Base-by-base conservation (phyloP, 2,329 filamentous ascomycete genomes). In the Chrysoporthe puriensis region DNA sequence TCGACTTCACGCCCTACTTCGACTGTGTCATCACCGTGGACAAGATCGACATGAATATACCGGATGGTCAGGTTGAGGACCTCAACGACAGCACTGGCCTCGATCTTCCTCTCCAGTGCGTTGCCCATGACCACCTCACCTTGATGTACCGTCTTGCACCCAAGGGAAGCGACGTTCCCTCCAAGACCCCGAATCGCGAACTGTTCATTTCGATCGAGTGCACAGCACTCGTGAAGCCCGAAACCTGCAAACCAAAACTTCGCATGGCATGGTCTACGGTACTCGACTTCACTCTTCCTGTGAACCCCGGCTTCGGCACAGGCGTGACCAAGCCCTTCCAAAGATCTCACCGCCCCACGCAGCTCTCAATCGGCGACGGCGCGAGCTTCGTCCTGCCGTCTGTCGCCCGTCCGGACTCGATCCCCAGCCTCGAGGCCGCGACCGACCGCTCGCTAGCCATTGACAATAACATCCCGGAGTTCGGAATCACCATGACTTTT, bases 401-500 rank as follows among this genome's bases (percentile, higher is more conserved):
- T 13, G 79, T 86, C 67, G 84, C 79, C 64, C 84, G 86, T 0
- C 88, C 88, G 2, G 87, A 90, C 74, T 81, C 87, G 43, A 80
- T 90, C 2, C 88, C 88, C 13, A 79, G 82, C 36, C 82, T 90
- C 57, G 86, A 90, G 72, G 83, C 87, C 36, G 79, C 85, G 66
- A 81, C 82, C 59, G 76, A 76, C 66, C 80, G 78, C 71, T 78
- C 77, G 46, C 56, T 65, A 32, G 11, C 54, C 56, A 72, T 72
- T 14, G 84, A 86, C 62, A 77, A 81, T 59, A 73, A 80, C 62
- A 76, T 87, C 50, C 84, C 85, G 3, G 85, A 90, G 68, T 86
- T 92, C 62, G 91, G 91, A 68, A 86, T 95, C 67, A 92, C 90
- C 46, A 88, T 95, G 79, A 93, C 90, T 52, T 90, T 96, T 74